phyloP scores from a whole-genome alignment of 2,329 filamentous ascomycete species.

The Fusarium oligoseptatum region DNA sequence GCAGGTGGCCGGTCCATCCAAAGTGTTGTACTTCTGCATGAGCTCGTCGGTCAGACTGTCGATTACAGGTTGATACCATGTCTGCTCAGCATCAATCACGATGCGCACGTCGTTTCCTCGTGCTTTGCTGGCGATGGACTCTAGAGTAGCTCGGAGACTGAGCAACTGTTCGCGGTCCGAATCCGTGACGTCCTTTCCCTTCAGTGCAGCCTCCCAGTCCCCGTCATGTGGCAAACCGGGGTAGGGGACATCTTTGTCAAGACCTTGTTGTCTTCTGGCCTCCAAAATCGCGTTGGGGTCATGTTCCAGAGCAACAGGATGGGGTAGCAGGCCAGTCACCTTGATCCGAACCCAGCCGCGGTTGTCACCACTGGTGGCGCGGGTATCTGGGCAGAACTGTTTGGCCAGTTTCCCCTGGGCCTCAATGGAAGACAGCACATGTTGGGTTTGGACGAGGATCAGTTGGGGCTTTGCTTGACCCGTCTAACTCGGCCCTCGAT shows the following conservation, averaged over 20 bases:
- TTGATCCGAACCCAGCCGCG: slow-evolving; percentile 38
- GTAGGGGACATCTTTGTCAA: slow-evolving; percentile 35
- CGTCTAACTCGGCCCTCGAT: slow-evolving; percentile 39
- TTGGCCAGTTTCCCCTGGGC: slow-evolving; percentile 31
- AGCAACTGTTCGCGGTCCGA: slow-evolving; percentile 30
- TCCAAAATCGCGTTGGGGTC: slow-evolving; percentile 33
- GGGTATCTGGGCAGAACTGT: slow-evolving; percentile 18
- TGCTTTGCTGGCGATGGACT: slow-evolving; percentile 31
- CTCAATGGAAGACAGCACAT: slow-evolving; percentile 33
- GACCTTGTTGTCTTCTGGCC: slow-evolving; percentile 20
- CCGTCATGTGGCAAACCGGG: slow-evolving; percentile 38
- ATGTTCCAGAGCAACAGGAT: slow-evolving; percentile 27
- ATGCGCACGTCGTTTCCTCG: slow-evolving; percentile 36
- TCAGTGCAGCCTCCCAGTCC: slow-evolving; percentile 36
- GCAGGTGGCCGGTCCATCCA: slow-evolving; percentile 36
- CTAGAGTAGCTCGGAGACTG: slow-evolving; percentile 20
- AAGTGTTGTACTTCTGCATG: slow-evolving; percentile 41
- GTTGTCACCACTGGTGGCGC: slow-evolving; percentile 28
- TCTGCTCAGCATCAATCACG: slow-evolving; percentile 39
- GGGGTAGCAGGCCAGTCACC: slow-evolving; percentile 33
- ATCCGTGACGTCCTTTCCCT: slow-evolving; percentile 25
- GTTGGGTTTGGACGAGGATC: slow-evolving; percentile 30
- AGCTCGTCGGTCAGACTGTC: slow-evolving; percentile 38
- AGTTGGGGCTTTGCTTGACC: slow-evolving; percentile 40
- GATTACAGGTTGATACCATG: slow-evolving; percentile 40